Evolutionary conservation across 2,329 filamentous ascomycete genomes (phyloP), one percentile per base, ranked within the genome.

Genomic region (Mollisia scopiformis): DNA sequence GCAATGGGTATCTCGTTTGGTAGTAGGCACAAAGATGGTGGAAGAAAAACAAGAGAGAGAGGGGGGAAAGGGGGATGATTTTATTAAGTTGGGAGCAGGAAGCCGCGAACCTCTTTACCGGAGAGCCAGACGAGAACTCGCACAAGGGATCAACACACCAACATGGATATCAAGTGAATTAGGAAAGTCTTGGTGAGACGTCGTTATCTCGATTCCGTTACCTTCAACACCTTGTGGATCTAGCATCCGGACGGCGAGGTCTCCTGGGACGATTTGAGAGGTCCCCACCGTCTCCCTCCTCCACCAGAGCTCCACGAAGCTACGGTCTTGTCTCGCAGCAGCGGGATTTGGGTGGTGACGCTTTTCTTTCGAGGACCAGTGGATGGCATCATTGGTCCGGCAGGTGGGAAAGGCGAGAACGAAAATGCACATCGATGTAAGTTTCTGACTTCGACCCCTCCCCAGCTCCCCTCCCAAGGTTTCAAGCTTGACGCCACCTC

Each of bases 311-410:
- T 28, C 51, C n/a, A 52, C 21, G 2, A 28, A 14, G 19, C 21
- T n/a, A n/a, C n/a, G n/a, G n/a, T n/a, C n/a, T n/a, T 28, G 51
- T 41, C 33, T 54, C 27, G 35, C 33, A 41, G 51, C 51, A 28
- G 21, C 51, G 51, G 51, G 19, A 54, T 28, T 5, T 41, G 33
- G 33, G 33, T 41, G 33, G 28, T 47, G 43, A 27, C 11, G 43
- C 6, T 4, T 7, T 16, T n/a, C 19, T 2, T 4, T 3, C 7
- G 6, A n/a, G n/a, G 16, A 8, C 39, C n/a, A 47, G 25, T 47
- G 21, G 21, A 4, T 11, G 7, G 21, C 23, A 21, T 21, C 16
- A 7, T 21, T 43, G 11, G 13, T 21, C n/a, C 3, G 21, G n/a
- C 37, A n/a, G 4, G 7, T 8, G 8, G 39, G 11, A n/a, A 39